These are phyloP conservation scores for Byssoonygena ceratinophila DNA, from an alignment of 2,329 filamentous ascomycete species.

Conservation along the genomic window DNA sequence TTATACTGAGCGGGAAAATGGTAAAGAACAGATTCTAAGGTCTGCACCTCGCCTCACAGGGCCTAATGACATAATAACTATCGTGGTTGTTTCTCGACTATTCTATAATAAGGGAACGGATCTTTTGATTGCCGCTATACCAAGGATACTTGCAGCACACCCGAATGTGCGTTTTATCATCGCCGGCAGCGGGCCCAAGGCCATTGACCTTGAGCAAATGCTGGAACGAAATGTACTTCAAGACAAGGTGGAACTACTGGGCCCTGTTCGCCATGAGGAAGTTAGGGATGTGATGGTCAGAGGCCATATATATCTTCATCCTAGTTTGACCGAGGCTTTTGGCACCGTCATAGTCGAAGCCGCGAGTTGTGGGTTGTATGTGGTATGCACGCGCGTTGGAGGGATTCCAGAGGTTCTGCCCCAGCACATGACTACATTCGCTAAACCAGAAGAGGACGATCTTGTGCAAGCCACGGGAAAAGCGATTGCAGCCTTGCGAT, in stretches of 20 bases:
- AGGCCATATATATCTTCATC: slow-evolving; percentile 92
- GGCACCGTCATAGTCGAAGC: slow-evolving; percentile 97
- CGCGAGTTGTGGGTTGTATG: slow-evolving; percentile 87
- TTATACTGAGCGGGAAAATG: slow-evolving; percentile 32
- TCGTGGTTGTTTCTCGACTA: slow-evolving; percentile 90
- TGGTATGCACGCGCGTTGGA: slow-evolving; percentile 91
- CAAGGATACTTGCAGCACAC: slow-evolving; percentile 77
- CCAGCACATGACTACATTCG: slow-evolving; percentile 93
- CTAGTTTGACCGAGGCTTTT: slow-evolving; percentile 90
- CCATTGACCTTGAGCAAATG: slow-evolving; percentile 97
- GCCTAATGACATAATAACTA: slow-evolving; percentile 79
- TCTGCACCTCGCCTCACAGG: slow-evolving; percentile 55
- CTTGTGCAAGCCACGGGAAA: slow-evolving; percentile 78
- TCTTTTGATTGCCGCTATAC: slow-evolving; percentile 89
- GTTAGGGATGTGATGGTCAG: slow-evolving; percentile 95
- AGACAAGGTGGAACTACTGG: slow-evolving; percentile 84
- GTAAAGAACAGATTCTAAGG: slow-evolving; percentile 23
- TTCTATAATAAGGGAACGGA: slow-evolving; percentile 99
- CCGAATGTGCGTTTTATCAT: slow-evolving; percentile 95
- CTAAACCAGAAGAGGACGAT: slow-evolving; percentile 92
- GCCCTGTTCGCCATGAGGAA: slow-evolving; percentile 86
- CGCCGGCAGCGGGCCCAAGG: slow-evolving; percentile 87
- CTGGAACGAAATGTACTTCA: slow-evolving; percentile 89
- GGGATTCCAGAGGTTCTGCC: slow-evolving; percentile 95
- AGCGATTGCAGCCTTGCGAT: slow-evolving; percentile 76